phyloP scores from a whole-genome alignment of 2,329 filamentous ascomycete species.

The Colletotrichum coccodes region DNA sequence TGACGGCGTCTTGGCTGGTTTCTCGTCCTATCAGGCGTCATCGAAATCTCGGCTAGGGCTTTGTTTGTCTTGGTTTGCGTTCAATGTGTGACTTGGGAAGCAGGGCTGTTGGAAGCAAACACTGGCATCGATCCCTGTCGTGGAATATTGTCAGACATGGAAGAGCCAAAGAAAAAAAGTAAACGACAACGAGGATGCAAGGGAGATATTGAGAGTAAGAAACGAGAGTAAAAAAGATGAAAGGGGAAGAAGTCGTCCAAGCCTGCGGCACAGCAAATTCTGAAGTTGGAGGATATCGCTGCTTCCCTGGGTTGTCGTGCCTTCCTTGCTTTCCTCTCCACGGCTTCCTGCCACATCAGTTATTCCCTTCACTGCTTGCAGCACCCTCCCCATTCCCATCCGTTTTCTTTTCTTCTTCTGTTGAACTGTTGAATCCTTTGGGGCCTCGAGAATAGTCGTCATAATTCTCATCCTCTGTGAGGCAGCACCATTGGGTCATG shows the following conservation, averaged over 20 bases:
- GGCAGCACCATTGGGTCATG: not conserved
- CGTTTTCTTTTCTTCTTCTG: not conserved
- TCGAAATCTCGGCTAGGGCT: not conserved
- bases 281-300: not conserved
- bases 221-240: not conserved
- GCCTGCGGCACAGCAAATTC: not conserved
- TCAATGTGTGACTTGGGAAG: not conserved
- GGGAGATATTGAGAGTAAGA: not conserved
- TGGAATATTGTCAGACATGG: not conserved
- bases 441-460: too few species aligned
- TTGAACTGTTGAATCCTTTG: not conserved
- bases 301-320: not conserved
- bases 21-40: not conserved
- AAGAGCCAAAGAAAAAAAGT: not conserved
- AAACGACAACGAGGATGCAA: not conserved
- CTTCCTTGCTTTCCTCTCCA: not conserved
- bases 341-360: not conserved
- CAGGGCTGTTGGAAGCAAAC: slow-evolving; percentile 1
- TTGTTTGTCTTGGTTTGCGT: not conserved
- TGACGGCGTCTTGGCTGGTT: not conserved
- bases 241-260: not conserved
- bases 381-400: too few species aligned
- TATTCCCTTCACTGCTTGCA: not conserved
- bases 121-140: not conserved
- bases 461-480: not conserved